These are phyloP conservation scores for Dictyostelium intermedium DNA, from an alignment of 78 protist genomes.

Conservation along the genomic window DNA sequence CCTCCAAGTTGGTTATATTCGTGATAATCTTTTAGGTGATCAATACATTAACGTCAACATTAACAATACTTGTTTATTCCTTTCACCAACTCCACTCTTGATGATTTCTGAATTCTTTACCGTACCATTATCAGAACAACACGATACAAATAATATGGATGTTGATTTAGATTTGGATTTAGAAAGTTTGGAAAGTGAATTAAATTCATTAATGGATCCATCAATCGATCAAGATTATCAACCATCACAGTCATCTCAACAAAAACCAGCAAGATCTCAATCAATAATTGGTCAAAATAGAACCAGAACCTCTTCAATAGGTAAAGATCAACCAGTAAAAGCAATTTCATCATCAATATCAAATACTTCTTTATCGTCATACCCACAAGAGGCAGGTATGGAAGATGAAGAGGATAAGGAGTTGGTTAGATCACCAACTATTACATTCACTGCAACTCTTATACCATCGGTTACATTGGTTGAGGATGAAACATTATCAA, in stretches of 20 bases:
- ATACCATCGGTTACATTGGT: conserved; percentile 42
- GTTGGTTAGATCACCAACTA: conserved; percentile 9
- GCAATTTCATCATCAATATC: not conserved
- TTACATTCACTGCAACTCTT: conserved; percentile 5
- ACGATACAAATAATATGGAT: conserved; percentile 29
- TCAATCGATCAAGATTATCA: not conserved
- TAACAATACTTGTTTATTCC: conserved; percentile 32
- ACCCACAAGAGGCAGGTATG: not conserved
- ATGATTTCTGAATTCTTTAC: conserved; percentile 57
- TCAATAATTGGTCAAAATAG: not conserved
- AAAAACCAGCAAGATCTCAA: not conserved
- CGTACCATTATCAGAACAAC: conserved; percentile 24
- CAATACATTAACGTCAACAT: conserved; percentile 42
- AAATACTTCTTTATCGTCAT: not conserved
- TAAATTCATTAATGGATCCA: not conserved
- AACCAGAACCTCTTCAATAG: not conserved
- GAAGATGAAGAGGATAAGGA: not conserved
- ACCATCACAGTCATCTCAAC: not conserved
- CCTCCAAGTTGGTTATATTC: conserved; percentile 48
- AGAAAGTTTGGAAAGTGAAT: not conserved
- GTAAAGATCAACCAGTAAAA: not conserved
- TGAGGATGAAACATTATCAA: conserved; percentile 44
- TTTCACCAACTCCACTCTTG: conserved; percentile 64
- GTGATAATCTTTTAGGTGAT: conserved; percentile 66
- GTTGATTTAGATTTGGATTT: conserved; percentile 12